These are phyloP conservation scores for Fraxinus quadrangulata DNA, from an alignment of 257 asterid genomes.

Conservation along the genomic window DNA sequence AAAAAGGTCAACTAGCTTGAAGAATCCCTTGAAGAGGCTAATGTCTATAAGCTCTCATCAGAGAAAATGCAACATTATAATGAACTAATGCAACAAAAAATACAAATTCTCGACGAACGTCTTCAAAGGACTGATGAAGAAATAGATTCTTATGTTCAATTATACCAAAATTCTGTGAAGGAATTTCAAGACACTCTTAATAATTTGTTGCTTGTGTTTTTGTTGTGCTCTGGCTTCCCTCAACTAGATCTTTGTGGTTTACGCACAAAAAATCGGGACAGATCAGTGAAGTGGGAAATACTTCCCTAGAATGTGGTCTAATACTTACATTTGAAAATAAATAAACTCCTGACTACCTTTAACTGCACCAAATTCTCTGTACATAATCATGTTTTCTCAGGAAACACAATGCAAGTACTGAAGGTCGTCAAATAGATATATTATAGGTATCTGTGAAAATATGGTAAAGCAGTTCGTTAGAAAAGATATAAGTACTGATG, in stretches of 20 bases:
- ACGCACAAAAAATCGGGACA: no score
- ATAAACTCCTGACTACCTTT: no score
- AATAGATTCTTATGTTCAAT: conserved; percentile 63
- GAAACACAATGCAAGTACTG: no score
- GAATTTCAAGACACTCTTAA: conserved; percentile 67
- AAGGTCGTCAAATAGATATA: no score
- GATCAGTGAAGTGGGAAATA: no score
- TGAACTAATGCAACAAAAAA: conserved; percentile 79
- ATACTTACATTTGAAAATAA: no score
- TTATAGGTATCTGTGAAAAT: no score
- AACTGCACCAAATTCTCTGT: not conserved
- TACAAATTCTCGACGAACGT: conserved; percentile 74
- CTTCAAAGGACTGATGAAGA: conserved; percentile 87
- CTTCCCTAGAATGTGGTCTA: no score
- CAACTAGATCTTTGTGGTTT: no score
- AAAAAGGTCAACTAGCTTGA: conserved; percentile 81
- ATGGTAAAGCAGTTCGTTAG: no score
- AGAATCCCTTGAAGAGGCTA: conserved; percentile 79
- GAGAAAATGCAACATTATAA: conserved; percentile 77
- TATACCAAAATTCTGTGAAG: conserved; percentile 80
- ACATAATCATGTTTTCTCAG: no score
- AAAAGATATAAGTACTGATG: no score
- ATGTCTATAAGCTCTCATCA: conserved; percentile 65
- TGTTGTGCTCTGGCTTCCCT: not conserved
- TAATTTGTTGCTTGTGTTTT: not conserved